These are phyloP conservation scores for Guyanaporus albipodus DNA, from an alignment of 768 basidiomycete species.

Conservation along the genomic window DNA sequence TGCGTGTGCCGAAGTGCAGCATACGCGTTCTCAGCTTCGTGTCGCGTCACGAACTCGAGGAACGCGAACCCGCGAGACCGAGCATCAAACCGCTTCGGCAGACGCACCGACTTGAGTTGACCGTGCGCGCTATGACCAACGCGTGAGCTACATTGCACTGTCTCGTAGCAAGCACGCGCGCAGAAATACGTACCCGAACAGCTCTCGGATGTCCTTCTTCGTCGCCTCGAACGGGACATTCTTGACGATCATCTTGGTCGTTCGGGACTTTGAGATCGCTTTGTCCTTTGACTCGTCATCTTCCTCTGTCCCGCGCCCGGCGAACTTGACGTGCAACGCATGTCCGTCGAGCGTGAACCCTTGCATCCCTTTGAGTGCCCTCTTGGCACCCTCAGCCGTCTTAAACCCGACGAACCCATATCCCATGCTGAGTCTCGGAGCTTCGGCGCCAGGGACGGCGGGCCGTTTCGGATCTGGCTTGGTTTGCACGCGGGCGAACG, in stretches of 20 bases:
- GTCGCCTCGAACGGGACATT: slow-evolving; percentile 97
- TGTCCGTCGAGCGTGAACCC: slow-evolving; percentile 87
- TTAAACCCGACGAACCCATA: slow-evolving; percentile 96
- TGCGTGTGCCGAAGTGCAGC: slow-evolving; percentile 88
- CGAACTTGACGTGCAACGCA: slow-evolving; percentile 76
- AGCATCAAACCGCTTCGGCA: slow-evolving; percentile 89
- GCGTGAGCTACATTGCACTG: not conserved
- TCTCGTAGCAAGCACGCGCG: not conserved
- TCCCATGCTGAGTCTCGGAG: slow-evolving; percentile 80
- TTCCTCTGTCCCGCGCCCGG: slow-evolving; percentile 72
- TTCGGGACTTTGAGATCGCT: slow-evolving; percentile 48
- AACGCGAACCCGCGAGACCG: slow-evolving; percentile 94
- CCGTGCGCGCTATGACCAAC: slow-evolving; percentile 68
- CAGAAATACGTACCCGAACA: slow-evolving; percentile 71
- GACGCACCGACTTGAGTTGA: slow-evolving; percentile 87
- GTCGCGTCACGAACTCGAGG: slow-evolving; percentile 85
- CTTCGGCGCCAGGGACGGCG: slow-evolving; percentile 25
- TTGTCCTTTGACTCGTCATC: slow-evolving; percentile 42
- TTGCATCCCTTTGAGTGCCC: slow-evolving; percentile 72
- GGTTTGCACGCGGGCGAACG: slow-evolving; percentile 86
- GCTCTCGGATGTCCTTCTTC: slow-evolving; percentile 84
- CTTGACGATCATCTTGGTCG: slow-evolving; percentile 97
- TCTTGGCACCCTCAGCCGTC: slow-evolving; percentile 65
- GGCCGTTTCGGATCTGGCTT: slow-evolving; percentile 83
- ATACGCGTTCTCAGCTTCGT: slow-evolving; percentile 88